phyloP scores from a whole-genome alignment of 129 eudicot species.

The Dittrichia graveolens region DNA sequence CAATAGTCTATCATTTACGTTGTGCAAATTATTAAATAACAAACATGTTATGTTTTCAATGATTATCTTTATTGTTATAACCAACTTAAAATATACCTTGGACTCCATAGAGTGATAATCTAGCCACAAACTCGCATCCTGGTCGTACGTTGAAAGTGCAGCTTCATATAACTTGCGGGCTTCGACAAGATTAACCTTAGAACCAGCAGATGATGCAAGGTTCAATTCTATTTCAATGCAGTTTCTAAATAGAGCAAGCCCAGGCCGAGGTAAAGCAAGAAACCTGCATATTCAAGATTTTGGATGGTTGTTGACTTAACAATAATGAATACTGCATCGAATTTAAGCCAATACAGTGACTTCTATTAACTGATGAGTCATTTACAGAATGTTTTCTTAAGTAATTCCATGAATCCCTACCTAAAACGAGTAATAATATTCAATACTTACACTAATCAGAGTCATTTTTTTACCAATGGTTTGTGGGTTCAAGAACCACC shows the following conservation, averaged over 20 bases:
- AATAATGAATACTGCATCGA: background rate
- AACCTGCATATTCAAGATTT: constrained; percentile 48
- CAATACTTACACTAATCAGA: too few relatives aligned
- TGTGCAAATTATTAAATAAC: background rate
- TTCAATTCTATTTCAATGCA: constrained; percentile 83
- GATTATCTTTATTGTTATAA: background rate
- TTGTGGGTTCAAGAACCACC: background rate
- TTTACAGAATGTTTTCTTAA: background rate
- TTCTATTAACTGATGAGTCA: background rate
- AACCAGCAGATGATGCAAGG: constrained; percentile 58
- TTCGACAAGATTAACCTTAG: constrained; percentile 52
- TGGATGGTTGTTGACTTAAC: constrained; percentile 12
- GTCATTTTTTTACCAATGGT: background rate
- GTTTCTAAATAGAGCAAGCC: constrained; percentile 58
- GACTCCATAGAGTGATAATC: constrained; percentile 77
- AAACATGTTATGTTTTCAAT: background rate
- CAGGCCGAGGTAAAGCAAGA: constrained; percentile 82
- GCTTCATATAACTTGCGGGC: constrained; percentile 66
- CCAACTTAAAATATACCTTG: constrained; percentile 45
- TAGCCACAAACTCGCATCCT: constrained; percentile 78
- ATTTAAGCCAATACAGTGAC: background rate
- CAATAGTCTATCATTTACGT: too few relatives aligned
- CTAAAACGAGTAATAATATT: too few relatives aligned
- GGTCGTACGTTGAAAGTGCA: constrained; percentile 76
- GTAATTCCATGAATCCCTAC: too few relatives aligned